Percentiles rank a stretch among this genome's conserved stretches.
Conservation (phyloP, 352 stramenopile species). For the Phytophthora pluvialis region DNA sequence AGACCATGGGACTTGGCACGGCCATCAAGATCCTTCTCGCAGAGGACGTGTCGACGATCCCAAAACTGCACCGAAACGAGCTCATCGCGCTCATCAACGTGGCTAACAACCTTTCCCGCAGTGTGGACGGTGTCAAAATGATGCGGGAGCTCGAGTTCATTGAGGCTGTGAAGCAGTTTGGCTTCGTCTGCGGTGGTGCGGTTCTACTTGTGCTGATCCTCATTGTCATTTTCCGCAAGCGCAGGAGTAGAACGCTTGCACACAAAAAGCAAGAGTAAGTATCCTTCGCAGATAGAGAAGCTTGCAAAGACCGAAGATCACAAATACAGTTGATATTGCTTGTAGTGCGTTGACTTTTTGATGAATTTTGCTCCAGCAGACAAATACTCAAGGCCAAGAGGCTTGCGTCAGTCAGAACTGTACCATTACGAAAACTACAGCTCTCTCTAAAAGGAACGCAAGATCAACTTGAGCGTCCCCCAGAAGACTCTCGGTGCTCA, state of each 20-base stretch:
- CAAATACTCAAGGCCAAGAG: no score
- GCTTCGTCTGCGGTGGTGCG: constrained; percentile 49
- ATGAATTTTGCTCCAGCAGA: no score
- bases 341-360: not conserved
- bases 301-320: constrained; percentile 9
- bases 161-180: constrained; percentile 65
- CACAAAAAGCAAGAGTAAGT: constrained; percentile 46
- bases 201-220: constrained; percentile 52
- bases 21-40: constrained; percentile 97
- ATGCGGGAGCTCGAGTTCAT: constrained; percentile 82
- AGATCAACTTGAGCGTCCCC: no score
- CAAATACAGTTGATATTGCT: constrained; percentile 33
- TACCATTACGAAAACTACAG: no score
- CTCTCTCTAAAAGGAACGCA: no score
- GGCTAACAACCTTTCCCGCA: constrained; percentile 83
- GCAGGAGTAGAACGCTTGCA: constrained; percentile 32
- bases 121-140: constrained; percentile 80
- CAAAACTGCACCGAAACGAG: constrained; percentile 94
- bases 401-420: no score
- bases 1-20: constrained; percentile 96
- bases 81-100: constrained; percentile 98
- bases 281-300: constrained; percentile 21
- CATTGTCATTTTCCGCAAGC: constrained; percentile 55
- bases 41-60: constrained; percentile 79
- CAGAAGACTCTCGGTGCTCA: no score